Percentiles rank a stretch among this genome's conserved stretches.
phyloP scores from a whole-genome alignment of 331 rosid genomes.

The Pyracantha coccinea region DNA sequence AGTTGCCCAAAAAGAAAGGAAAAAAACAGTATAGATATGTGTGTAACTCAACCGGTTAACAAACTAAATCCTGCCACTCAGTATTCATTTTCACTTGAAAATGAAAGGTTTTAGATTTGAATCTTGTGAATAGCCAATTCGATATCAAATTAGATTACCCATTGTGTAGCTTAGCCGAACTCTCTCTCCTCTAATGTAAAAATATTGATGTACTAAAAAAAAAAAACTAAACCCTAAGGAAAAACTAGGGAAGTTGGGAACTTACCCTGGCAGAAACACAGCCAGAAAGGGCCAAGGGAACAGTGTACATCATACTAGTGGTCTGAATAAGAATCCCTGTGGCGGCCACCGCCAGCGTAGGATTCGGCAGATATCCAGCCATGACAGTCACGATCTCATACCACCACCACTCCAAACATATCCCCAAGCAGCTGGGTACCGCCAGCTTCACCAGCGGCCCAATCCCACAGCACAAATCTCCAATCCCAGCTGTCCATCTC shows the following conservation, averaged over 20 bases:
- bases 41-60: neutral
- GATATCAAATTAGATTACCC: no score
- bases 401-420: slow-evolving; percentile 99
- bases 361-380: slow-evolving; percentile 79
- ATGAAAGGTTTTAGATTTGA: no score
- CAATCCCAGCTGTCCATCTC: slow-evolving; percentile 35
- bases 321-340: slow-evolving; percentile 94
- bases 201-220: no score
- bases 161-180: accelerated
- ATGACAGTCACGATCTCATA: slow-evolving; percentile 82
- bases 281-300: slow-evolving; percentile 91
- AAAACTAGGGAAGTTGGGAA: neutral
- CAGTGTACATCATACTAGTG: slow-evolving; percentile 94
- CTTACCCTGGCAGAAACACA: slow-evolving; percentile 89
- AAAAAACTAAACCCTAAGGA: no score
- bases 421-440: slow-evolving; percentile 82
- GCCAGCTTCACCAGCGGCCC: slow-evolving; percentile 59
- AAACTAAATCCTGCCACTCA: no score
- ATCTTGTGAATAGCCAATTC: no score
- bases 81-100: no score
- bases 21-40: neutral
- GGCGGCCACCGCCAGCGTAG: slow-evolving; percentile 80
- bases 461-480: slow-evolving; percentile 37
- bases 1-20: neutral
- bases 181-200: no score